Base-by-base conservation (phyloP, 192 early-diverging fungal species). In the Umbelopsis isabellina region DNA sequence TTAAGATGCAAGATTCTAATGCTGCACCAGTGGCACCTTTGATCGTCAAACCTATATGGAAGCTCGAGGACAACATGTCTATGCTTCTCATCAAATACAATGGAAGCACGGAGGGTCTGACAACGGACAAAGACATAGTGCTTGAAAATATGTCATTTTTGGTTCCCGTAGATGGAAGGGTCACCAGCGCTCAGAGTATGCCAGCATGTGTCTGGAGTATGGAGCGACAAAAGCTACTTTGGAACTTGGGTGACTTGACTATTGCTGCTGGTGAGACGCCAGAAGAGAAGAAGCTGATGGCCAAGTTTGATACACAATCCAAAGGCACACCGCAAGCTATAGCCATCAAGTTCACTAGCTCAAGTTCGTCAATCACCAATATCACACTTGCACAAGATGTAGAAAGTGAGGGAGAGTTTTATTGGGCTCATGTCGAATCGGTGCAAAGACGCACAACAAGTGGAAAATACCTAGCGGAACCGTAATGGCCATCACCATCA, bases 211-310 rank as follows among this genome's bases (percentile, higher is more conserved):
- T 82, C 10, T 84, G 85, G 80, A 83, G 75, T 48, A 68, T 67
- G 10, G 83, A 86, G 10, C 79, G 79, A 27, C 77, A 82, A 49
- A 83, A 79, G 69, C 81, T 88, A 65, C 67, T 82, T 16, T 88
- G 86, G 86, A 75, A 82, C 44, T 55, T 86, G 23, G 79, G 74
- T 5, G 72, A 76, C 41, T 27, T 83, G 1, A 49, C 48, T 11
- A 64, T 75, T 47, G 61, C 67, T 47, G 74, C 70, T 22, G 58
- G 44, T 1, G 46, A 71, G 0, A 67, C 46, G 13, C 33, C 47
- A 2, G 73, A 80, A 48, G 80, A 79, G 16, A 69, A 75, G 16
- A 75, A 83, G 35, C 67, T 86, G 49, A 44, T 79, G 72, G 84
- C 84, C 5, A 69, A 79, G 44, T 86, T 86, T 25, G 74, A 79